Evolutionary conservation across 106 monocot species (phyloP).

Genomic region (Apostasia shenzhenica): DNA sequence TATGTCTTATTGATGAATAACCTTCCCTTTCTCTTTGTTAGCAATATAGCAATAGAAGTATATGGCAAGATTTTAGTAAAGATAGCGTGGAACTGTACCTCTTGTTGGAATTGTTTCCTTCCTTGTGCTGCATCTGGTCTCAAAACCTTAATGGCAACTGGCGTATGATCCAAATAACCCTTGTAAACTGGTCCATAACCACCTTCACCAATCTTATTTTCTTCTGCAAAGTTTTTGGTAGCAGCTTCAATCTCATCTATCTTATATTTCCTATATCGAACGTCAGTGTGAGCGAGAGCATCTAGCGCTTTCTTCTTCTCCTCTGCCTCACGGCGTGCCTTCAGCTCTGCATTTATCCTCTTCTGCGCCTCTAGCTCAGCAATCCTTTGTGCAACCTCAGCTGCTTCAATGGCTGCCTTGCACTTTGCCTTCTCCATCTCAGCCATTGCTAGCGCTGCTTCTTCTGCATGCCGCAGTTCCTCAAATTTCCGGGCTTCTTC

Average conservation of each 20-base stretch:
- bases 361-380: constrained; percentile 61
- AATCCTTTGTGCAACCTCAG: constrained; percentile 44
- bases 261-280: constrained; percentile 72
- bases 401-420: constrained; percentile 69
- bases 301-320: constrained; percentile 68
- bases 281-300: constrained; percentile 39
- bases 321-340: constrained; percentile 48
- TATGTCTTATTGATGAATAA: no score
- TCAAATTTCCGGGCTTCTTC: constrained; percentile 48
- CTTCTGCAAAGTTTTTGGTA: constrained; percentile 41
- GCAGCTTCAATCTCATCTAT: constrained; percentile 74
- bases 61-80: background rate
- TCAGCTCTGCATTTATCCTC: constrained; percentile 52
- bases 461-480: constrained; percentile 62
- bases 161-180: constrained; percentile 70
- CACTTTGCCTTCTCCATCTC: constrained; percentile 72
- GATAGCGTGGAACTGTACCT: constrained; percentile 28
- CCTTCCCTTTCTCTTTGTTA: no score
- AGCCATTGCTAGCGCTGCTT: constrained; percentile 55
- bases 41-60: no score
- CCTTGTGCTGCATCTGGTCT: constrained; percentile 75
- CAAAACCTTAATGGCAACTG: constrained; percentile 84
- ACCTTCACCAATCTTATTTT: constrained; percentile 79
- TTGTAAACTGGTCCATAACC: constrained; percentile 88
- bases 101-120: constrained; percentile 86